Evolutionary conservation across 768 basidiomycete species (phyloP).

Genomic region (Lyophyllum atratum): DNA sequence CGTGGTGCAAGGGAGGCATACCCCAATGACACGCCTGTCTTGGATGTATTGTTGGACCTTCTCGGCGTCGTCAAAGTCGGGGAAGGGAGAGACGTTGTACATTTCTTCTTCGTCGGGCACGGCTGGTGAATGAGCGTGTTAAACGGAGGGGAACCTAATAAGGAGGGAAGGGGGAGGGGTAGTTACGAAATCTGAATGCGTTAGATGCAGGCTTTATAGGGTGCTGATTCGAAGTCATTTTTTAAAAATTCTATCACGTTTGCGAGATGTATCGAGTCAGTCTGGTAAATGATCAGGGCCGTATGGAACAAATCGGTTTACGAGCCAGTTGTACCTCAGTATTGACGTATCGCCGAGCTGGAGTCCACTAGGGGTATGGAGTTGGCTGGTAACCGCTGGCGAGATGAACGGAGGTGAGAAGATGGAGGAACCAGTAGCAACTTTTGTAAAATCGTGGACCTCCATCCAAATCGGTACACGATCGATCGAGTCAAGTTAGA

Average conservation of each 20-base stretch:
- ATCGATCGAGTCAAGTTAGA: neutral
- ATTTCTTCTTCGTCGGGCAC: constrained; percentile 42
- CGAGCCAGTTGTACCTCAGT: neutral
- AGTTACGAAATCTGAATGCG: constrained; percentile 38
- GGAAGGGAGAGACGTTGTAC: constrained; percentile 62
- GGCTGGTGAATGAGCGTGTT: constrained; percentile 31
- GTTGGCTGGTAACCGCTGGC: neutral
- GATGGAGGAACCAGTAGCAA: neutral
- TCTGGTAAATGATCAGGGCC: constrained; percentile 2
- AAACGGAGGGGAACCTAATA: constrained; percentile 20
- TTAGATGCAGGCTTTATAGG: constrained; percentile 24
- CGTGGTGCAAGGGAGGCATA: constrained; percentile 37
- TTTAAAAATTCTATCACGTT: constrained; percentile 13
- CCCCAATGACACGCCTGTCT: constrained; percentile 79
- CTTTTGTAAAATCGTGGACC: neutral
- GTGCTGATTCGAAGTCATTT: constrained; percentile 11
- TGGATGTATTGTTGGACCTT: constrained; percentile 74
- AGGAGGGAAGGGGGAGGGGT: constrained; percentile 18
- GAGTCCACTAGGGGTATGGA: constrained; percentile 3
- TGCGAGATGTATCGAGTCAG: constrained; percentile 18
- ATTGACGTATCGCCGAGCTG: constrained; percentile 8
- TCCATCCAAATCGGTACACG: neutral
- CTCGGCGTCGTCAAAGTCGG: constrained; percentile 62
- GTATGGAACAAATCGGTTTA: neutral
- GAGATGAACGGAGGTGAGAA: constrained; percentile 11